Conservation (phyloP, 2,329 filamentous ascomycete species). For the Hypomyces perniciosus region DNA sequence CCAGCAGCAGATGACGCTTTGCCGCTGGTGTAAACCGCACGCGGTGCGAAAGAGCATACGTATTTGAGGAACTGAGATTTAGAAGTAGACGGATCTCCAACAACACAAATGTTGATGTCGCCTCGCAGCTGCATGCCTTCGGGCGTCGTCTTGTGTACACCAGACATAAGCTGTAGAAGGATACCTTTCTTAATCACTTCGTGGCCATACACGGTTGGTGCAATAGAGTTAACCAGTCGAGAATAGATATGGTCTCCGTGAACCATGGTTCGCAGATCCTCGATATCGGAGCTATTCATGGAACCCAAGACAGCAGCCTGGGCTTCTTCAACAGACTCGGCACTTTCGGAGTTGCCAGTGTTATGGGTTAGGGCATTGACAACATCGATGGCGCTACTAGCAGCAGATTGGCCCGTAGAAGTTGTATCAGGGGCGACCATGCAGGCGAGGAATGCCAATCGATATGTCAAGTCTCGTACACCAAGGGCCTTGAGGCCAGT, state of each 20-base stretch:
- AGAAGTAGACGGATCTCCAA: slow-evolving; percentile 92
- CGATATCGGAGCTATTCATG: slow-evolving; percentile 79
- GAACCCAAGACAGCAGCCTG: slow-evolving; percentile 83
- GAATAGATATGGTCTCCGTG: slow-evolving; percentile 94
- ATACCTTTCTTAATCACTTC: slow-evolving; percentile 97
- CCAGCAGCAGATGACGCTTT: slow-evolving; percentile 96
- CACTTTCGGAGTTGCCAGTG: slow-evolving; percentile 55
- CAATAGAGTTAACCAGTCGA: slow-evolving; percentile 85
- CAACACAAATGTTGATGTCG: slow-evolving; percentile 98
- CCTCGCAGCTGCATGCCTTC: slow-evolving; percentile 95
- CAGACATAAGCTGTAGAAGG: slow-evolving; percentile 90
- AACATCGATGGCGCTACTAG: slow-evolving; percentile 64
- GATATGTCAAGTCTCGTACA: slow-evolving; percentile 91
- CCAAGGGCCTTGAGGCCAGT: slow-evolving; percentile 86
- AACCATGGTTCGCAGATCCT: slow-evolving; percentile 87
- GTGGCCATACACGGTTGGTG: slow-evolving; percentile 95
- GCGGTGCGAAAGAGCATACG: slow-evolving; percentile 91
- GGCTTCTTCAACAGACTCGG: slow-evolving; percentile 72
- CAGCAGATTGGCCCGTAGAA: slow-evolving; percentile 67
- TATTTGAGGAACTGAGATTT: slow-evolving; percentile 99
- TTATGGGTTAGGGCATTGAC: slow-evolving; percentile 67
- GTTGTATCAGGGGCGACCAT: slow-evolving; percentile 91
- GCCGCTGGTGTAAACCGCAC: slow-evolving; percentile 94
- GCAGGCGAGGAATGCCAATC: slow-evolving; percentile 91
- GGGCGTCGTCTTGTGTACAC: slow-evolving; percentile 83